Percentiles rank a stretch among this genome's conserved stretches.
These are phyloP conservation scores for Cucumis sativus DNA, from an alignment of 306 rosid genomes.

Conservation along the genomic window Cucumber_9930_V3 NC_026657.2:21317501-21318000, in stretches of 20 bases:
- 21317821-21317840: slow-evolving; percentile 65
- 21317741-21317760: slow-evolving; percentile 18
- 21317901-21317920: slow-evolving; percentile 74
- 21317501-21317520: background rate
- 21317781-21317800: slow-evolving; percentile 25
- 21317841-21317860: slow-evolving; percentile 78
- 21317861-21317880: slow-evolving; percentile 45
- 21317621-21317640: slow-evolving; percentile 5
- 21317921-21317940: slow-evolving; percentile 63
- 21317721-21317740: slow-evolving; percentile 15
- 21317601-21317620: background rate
- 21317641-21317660: background rate
- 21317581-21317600: background rate
- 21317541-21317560: background rate
- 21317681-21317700: background rate
- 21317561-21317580: background rate
- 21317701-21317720: slow-evolving; percentile 22
- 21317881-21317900: slow-evolving; percentile 61
- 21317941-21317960: slow-evolving; percentile 46
- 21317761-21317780: slow-evolving; percentile 17
- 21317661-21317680: background rate
- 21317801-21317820: slow-evolving; percentile 54
- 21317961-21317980: slow-evolving; percentile 88
- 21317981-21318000: slow-evolving; percentile 35
- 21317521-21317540: background rate